Conservation (phyloP, 2,329 filamentous ascomycete genomes). For the Trichoderma arundinaceum region DNA sequence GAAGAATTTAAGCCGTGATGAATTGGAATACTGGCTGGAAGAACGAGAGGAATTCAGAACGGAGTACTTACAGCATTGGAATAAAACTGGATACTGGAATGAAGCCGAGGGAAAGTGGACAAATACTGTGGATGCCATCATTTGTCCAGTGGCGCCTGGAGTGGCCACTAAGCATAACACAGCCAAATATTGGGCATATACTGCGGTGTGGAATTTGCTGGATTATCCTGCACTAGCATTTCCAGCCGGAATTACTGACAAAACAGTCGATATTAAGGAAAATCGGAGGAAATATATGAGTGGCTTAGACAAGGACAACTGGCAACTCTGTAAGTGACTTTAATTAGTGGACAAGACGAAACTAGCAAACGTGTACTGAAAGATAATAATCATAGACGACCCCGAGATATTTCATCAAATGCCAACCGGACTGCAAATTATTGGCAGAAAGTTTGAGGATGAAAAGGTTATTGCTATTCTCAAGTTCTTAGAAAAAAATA, state of each 20-base stretch:
- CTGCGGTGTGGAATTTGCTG: conserved; percentile 11
- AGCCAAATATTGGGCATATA: conserved; percentile 12
- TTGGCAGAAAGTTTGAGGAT: conserved; percentile 3
- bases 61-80: conserved; percentile 6
- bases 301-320: background rate
- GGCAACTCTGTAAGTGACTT: background rate
- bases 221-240: background rate
- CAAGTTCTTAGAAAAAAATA: background rate
- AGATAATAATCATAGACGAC: background rate
- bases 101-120: background rate
- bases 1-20: background rate
- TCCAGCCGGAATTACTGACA: background rate
- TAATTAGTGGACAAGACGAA: background rate
- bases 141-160: background rate
- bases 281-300: background rate
- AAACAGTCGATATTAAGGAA: background rate
- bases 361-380: background rate
- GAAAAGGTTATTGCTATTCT: conserved; percentile 1
- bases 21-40: conserved; percentile 12
- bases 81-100: background rate
- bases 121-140: conserved; percentile 1
- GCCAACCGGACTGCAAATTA: background rate
- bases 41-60: background rate
- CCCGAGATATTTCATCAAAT: background rate
- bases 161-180: background rate